Conservation (phyloP, 805 yeast genomes). For the Clavispora fructus region DNA sequence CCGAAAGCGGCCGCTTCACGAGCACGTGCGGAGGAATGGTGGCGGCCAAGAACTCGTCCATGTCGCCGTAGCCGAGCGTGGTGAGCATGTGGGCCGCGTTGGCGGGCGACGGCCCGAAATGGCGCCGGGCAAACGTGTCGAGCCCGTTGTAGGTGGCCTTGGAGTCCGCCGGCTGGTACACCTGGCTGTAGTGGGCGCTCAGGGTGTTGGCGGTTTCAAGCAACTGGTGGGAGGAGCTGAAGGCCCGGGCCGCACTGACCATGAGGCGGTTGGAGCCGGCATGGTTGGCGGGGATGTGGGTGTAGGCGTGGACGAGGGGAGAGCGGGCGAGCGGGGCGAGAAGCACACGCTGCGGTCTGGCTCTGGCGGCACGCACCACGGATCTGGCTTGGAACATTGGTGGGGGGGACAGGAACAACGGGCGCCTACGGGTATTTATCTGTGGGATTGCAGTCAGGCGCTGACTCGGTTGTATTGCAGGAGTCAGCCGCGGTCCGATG, state of each 20-base stretch:
- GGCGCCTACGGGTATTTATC: neutral
- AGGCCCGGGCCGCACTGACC: neutral
- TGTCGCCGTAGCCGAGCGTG: constrained; percentile 57
- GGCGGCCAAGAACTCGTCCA: constrained; percentile 62
- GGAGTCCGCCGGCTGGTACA: constrained; percentile 39
- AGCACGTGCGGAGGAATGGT: constrained; percentile 78
- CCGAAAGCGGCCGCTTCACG: constrained; percentile 57
- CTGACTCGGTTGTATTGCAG: neutral
- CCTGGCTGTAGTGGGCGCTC: constrained; percentile 43
- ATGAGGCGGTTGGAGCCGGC: neutral
- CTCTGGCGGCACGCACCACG: neutral
- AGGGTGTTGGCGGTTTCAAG: constrained; percentile 47
- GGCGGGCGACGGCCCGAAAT: constrained; percentile 71
- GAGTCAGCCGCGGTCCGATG: neutral
- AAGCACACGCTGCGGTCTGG: neutral
- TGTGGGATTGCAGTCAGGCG: neutral
- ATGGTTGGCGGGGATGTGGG: neutral
- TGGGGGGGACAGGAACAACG: neutral
- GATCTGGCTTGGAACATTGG: constrained; percentile 3
- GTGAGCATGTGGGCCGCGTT: constrained; percentile 65
- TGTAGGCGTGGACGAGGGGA: neutral
- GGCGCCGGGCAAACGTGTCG: constrained; percentile 88
- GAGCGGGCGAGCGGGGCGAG: neutral
- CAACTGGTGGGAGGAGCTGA: neutral
- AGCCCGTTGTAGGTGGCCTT: constrained; percentile 30